Percentiles rank a stretch among this genome's conserved stretches.
These are phyloP conservation scores for Kandelia obovata DNA, from an alignment of 345 rosid genomes.

Conservation along the genomic window DNA sequence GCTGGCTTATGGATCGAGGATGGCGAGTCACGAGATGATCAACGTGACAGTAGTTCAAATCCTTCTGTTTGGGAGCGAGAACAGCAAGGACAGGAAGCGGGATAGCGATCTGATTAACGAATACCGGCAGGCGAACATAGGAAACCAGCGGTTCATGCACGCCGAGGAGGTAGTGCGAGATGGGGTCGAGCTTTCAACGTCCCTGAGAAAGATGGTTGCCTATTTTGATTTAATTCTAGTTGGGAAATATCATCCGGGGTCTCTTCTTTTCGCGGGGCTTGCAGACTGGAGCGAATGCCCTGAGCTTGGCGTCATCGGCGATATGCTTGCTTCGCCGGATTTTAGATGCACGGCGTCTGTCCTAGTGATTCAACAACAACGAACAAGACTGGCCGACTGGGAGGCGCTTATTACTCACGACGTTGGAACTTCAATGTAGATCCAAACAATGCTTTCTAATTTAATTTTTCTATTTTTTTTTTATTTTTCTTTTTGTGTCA, in stretches of 20 bases:
- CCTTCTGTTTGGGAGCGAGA: slow-evolving; percentile 32
- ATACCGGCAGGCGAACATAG: slow-evolving; percentile 20
- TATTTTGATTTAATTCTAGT: slow-evolving; percentile 36
- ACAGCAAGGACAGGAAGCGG: slow-evolving; percentile 30
- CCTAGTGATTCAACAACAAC: slow-evolving; percentile 11
- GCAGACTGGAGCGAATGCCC: slow-evolving; percentile 47
- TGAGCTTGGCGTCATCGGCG: slow-evolving; percentile 44
- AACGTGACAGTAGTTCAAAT: slow-evolving; percentile 33
- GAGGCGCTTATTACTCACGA: not conserved
- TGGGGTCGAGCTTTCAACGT: slow-evolving; percentile 20
- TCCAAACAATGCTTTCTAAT: no score
- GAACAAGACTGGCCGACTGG: not conserved
- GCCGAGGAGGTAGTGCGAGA: slow-evolving; percentile 35
- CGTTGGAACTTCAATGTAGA: no score
- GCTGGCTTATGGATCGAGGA: slow-evolving; percentile 33
- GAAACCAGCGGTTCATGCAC: slow-evolving; percentile 29
- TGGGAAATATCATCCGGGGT: slow-evolving; percentile 31
- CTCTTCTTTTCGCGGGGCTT: slow-evolving; percentile 33
- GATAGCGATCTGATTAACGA: slow-evolving; percentile 28
- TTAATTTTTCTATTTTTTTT: no score
- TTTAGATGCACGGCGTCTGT: slow-evolving; percentile 21
- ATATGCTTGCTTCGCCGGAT: slow-evolving; percentile 44
- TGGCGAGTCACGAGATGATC: slow-evolving; percentile 29
- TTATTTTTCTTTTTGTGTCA: no score
- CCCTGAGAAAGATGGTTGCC: slow-evolving; percentile 6